Evolutionary conservation across 306 rosid genomes (phyloP).

Genomic region (Vigna reflexopilosa): DNA sequence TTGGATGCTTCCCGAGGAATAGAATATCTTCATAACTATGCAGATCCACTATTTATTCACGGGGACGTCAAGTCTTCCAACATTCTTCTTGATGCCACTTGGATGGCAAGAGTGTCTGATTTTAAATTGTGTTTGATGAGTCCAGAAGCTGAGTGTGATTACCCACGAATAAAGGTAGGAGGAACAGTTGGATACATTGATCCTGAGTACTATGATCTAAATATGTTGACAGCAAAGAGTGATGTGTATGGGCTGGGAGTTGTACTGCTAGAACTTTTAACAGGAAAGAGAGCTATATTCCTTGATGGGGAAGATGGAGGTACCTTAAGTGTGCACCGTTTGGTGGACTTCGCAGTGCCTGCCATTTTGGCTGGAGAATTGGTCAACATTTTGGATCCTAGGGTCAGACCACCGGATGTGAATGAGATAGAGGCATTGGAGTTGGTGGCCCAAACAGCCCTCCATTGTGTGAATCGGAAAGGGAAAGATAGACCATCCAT

Average conservation of each 20-base stretch:
- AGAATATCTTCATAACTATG: constrained; percentile 79
- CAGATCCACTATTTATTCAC: constrained; percentile 67
- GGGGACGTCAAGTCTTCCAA: constrained; percentile 79
- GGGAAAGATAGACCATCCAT: constrained; percentile 92
- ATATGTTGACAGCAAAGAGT: constrained; percentile 40
- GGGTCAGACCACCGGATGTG: constrained; percentile 66
- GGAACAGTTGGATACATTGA: constrained; percentile 69
- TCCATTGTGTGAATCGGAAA: constrained; percentile 85
- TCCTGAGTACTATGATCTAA: constrained; percentile 73
- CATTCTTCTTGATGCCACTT: constrained; percentile 64
- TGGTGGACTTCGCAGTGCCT: constrained; percentile 82
- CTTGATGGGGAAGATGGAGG: background rate
- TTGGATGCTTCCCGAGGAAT: constrained; percentile 80
- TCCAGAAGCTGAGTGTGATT: too few relatives aligned
- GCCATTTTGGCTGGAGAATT: constrained; percentile 72
- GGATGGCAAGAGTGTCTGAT: constrained; percentile 77
- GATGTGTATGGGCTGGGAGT: background rate
- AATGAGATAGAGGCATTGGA: constrained; percentile 85
- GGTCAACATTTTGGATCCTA: constrained; percentile 63
- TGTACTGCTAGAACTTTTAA: constrained; percentile 13
- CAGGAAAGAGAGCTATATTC: background rate
- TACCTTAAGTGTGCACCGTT: background rate
- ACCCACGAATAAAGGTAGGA: constrained; percentile 47
- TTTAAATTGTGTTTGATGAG: constrained; percentile 57
- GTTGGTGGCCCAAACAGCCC: constrained; percentile 69